A percentile compares a stretch with the other conserved stretches of the same genome.
These are phyloP conservation scores for Abrus pulchellus DNA, from an alignment of 306 rosid species.

Conservation along the genomic window DNA sequence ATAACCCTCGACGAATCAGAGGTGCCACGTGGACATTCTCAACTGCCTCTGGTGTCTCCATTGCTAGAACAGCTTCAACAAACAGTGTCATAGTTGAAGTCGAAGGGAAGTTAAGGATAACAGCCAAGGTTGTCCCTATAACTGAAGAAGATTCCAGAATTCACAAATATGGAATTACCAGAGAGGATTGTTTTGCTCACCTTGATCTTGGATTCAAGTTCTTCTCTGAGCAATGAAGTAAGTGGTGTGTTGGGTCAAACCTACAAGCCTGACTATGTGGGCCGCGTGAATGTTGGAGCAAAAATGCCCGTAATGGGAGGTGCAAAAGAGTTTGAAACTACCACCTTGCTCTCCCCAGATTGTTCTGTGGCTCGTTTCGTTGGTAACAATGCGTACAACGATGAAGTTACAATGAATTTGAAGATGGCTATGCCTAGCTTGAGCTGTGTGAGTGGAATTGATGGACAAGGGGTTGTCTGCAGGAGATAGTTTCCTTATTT, in stretches of 20 bases:
- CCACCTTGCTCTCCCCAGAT: conserved; percentile 59
- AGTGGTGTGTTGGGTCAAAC: conserved; percentile 77
- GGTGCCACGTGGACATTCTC: conserved; percentile 57
- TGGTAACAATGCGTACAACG: conserved; percentile 8
- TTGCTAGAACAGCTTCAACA: conserved; percentile 37
- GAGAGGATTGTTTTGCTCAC: conserved; percentile 69
- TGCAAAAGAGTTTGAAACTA: conserved; percentile 54
- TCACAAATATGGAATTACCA: conserved; percentile 66
- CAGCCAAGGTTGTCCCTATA: conserved; percentile 71
- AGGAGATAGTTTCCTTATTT: conserved; percentile 44
- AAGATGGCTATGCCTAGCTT: conserved; percentile 45
- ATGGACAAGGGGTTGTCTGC: conserved; percentile 64
- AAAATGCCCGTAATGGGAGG: conserved; percentile 74
- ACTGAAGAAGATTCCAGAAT: conserved; percentile 65
- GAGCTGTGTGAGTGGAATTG: conserved; percentile 56
- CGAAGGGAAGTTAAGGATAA: conserved; percentile 56
- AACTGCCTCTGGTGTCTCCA: conserved; percentile 25
- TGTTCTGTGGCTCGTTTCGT: conserved; percentile 62
- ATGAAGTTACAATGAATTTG: conserved; percentile 11
- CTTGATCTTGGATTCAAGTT: conserved; percentile 76
- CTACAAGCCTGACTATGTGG: conserved; percentile 57
- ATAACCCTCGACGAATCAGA: conserved; percentile 47
- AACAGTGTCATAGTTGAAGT: conserved; percentile 61
- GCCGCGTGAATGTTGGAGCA: conserved; percentile 56
- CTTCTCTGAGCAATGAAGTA: conserved; percentile 57